Evolutionary conservation across 306 rosid genomes (phyloP).

Genomic region (Styphnolobium japonicum): DNA sequence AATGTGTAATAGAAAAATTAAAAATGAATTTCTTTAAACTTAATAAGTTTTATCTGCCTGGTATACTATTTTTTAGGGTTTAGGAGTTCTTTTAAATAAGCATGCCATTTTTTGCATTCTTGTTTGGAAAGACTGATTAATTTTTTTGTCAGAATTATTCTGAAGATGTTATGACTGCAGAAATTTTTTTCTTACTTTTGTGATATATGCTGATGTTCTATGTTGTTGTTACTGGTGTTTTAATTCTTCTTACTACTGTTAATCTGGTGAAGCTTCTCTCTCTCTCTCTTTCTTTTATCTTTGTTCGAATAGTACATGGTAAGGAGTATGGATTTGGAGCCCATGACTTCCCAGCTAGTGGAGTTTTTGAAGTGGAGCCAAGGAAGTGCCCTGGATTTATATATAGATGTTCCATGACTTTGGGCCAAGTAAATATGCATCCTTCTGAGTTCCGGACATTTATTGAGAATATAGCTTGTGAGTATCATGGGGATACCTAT

Average conservation of each 20-base stretch:
- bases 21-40: neutral
- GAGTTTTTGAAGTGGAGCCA: slow-evolving; percentile 94
- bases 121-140: neutral
- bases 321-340: slow-evolving; percentile 94
- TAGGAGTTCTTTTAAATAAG: neutral
- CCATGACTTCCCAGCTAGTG: slow-evolving; percentile 83
- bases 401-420: slow-evolving; percentile 59
- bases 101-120: neutral
- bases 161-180: neutral
- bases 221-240: neutral
- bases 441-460: slow-evolving; percentile 62
- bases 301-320: slow-evolving; percentile 64
- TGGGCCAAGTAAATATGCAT: slow-evolving; percentile 53
- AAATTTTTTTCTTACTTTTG: neutral
- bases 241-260: neutral
- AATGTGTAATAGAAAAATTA: neutral
- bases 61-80: neutral
- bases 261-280: neutral
- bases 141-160: neutral
- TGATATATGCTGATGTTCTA: neutral
- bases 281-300: neutral
- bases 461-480: slow-evolving; percentile 59
- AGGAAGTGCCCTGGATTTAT: slow-evolving; percentile 79
- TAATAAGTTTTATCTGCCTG: neutral
- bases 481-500: slow-evolving; percentile 93